A percentile compares a stretch with the other conserved stretches of the same genome.
Evolutionary conservation across 768 basidiomycete species (phyloP).

Genomic region (Serendipita vermifera): DNA sequence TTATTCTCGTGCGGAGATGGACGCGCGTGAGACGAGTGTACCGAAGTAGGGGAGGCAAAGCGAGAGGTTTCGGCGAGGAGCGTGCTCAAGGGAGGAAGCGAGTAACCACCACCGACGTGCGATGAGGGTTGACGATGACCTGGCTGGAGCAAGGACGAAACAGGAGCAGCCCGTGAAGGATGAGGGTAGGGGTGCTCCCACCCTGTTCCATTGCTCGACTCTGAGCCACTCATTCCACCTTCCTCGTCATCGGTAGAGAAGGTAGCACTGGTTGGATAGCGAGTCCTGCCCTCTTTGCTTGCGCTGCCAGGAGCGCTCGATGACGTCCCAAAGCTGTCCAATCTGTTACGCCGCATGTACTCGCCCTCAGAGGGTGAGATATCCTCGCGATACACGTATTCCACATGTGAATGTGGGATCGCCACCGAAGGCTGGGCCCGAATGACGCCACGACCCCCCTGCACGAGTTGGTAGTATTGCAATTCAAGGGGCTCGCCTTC

Average conservation of each 20-base stretch:
- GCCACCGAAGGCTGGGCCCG: background rate
- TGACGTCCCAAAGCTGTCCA: background rate
- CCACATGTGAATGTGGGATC: background rate
- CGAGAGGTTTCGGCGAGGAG: background rate
- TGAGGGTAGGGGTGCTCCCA: background rate
- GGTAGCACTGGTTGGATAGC: background rate
- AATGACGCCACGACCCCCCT: conserved; percentile 6
- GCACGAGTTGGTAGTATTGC: conserved; percentile 8
- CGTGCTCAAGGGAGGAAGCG: conserved; percentile 4
- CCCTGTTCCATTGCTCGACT: conserved; percentile 7
- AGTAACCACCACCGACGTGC: background rate
- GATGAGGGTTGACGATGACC: background rate
- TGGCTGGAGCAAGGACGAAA: background rate
- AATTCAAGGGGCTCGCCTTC: conserved; percentile 1
- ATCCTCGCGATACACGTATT: background rate
- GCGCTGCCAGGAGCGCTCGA: background rate
- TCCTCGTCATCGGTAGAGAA: conserved; percentile 1
- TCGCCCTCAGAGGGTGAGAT: too few species aligned
- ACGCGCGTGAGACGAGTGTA: background rate
- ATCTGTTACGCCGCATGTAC: background rate
- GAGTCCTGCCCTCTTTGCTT: background rate
- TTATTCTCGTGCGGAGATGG: background rate
- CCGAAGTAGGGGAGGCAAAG: background rate
- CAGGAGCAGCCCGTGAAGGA: background rate
- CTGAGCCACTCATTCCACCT: conserved; percentile 2